Evolutionary conservation across 306 rosid genomes (phyloP).

Genomic region (Fragaria ananassa): DNA sequence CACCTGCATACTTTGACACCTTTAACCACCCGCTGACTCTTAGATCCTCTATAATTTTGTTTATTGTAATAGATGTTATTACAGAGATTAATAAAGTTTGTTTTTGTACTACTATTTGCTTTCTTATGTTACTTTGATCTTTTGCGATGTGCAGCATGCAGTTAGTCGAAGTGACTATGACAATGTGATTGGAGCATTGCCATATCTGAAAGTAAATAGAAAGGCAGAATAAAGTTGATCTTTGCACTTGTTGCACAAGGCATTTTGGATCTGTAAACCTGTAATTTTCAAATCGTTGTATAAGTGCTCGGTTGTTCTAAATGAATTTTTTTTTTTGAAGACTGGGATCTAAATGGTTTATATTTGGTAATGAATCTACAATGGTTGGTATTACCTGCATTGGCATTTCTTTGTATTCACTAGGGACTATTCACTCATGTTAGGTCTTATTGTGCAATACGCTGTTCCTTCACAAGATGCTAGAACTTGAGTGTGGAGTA

Average conservation of each 20-base stretch:
- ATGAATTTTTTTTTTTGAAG: not conserved
- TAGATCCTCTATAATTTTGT: not conserved
- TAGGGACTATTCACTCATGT: not conserved
- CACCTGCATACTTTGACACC: not conserved
- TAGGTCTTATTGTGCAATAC: not conserved
- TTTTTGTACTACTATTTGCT: not conserved
- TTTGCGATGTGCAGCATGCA: constrained; percentile 45
- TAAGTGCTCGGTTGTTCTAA: not conserved
- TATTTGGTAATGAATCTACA: constrained; percentile 19
- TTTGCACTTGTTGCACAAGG: not conserved
- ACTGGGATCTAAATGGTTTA: no score
- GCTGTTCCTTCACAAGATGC: not conserved
- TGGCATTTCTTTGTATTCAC: constrained; percentile 4
- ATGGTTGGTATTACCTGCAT: constrained; percentile 15
- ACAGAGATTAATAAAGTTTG: not conserved
- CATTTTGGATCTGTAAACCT: constrained; percentile 23
- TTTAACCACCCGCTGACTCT: not conserved
- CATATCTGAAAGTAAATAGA: constrained; percentile 90
- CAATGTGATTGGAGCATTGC: constrained; percentile 82
- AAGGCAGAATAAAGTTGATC: constrained; percentile 39
- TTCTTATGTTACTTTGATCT: constrained; percentile 26
- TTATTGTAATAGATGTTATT: not conserved
- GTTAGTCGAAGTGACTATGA: constrained; percentile 84
- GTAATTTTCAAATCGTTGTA: constrained; percentile 10
- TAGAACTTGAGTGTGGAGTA: not conserved